A percentile compares a stretch with the other conserved stretches of the same genome.
phyloP scores from a whole-genome alignment of 148 eudicot species.

The Pouteria glomerata region DNA sequence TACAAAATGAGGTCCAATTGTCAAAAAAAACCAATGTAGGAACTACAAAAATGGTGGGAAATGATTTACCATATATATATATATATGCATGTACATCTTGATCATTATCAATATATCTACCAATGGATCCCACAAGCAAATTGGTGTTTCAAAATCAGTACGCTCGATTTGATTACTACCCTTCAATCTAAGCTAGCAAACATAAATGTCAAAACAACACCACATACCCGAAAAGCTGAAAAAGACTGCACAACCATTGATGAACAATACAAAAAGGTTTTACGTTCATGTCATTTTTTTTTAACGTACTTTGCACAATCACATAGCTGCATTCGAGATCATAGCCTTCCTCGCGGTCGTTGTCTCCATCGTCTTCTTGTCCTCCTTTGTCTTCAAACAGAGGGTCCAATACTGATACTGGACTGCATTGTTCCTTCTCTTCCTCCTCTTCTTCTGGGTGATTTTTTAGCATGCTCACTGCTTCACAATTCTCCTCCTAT shows the following conservation, averaged over 20 bases:
- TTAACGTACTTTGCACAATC: slow-evolving; percentile 67
- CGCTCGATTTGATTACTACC: background rate
- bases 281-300: background rate
- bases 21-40: too few species aligned
- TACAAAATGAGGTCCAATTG: background rate
- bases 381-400: slow-evolving; percentile 68
- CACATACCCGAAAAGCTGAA: slow-evolving; percentile 2
- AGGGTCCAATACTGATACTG: slow-evolving; percentile 79
- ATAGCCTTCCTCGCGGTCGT: slow-evolving; percentile 25
- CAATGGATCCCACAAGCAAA: slow-evolving; percentile 13
- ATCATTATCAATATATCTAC: background rate
- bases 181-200: background rate
- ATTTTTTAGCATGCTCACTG: slow-evolving; percentile 19
- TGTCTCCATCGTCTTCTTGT: slow-evolving; percentile 15
- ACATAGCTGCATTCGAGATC: slow-evolving; percentile 65
- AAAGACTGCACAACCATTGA: slow-evolving; percentile 14
- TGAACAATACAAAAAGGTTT: too few species aligned
- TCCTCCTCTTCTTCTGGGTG: slow-evolving; percentile 43
- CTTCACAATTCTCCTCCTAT: slow-evolving; percentile 36
- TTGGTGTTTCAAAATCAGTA: background rate
- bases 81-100: background rate
- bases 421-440: slow-evolving; percentile 85
- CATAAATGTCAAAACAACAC: background rate
- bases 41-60: too few species aligned
- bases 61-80: background rate